phyloP scores from a whole-genome alignment of 2,329 filamentous ascomycete species.

The Helicocarpus griseus region DNA sequence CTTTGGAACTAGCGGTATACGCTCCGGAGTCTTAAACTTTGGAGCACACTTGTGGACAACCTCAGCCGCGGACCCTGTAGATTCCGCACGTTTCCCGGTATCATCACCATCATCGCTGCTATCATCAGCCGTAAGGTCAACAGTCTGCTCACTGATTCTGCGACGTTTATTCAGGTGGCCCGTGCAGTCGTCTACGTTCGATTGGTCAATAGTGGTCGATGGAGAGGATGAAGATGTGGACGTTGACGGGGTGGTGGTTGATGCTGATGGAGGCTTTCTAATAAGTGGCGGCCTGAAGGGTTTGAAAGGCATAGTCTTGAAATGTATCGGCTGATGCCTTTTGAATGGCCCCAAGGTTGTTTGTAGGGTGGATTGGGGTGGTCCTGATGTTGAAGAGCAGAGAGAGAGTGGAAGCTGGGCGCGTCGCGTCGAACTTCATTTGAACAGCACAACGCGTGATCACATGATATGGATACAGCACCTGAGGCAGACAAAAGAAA shows the following conservation, averaged over 20 bases:
- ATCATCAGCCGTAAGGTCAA: slow-evolving; percentile 6
- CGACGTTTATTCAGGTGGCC: slow-evolving; percentile 27
- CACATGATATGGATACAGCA: not conserved
- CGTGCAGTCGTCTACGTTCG: slow-evolving; percentile 7
- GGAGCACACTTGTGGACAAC: not conserved
- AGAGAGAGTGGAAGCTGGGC: not conserved
- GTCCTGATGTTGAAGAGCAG: not conserved
- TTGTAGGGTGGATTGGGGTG: not conserved
- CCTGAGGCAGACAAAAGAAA: no score
- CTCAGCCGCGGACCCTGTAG: not conserved
- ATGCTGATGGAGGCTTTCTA: slow-evolving; percentile 19
- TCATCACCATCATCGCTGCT: not conserved
- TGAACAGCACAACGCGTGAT: not conserved
- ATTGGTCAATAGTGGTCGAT: slow-evolving; percentile 5
- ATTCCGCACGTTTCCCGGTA: not conserved
- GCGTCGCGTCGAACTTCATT: not conserved
- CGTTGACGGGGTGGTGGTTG: not conserved
- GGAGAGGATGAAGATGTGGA: not conserved
- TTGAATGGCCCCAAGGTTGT: not conserved
- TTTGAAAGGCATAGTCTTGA: slow-evolving; percentile 32
- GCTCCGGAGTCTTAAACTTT: slow-evolving; percentile 6
- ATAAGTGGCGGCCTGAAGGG: slow-evolving; percentile 38
- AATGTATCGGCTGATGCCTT: not conserved
- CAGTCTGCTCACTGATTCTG: slow-evolving; percentile 20
- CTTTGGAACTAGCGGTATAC: slow-evolving; percentile 26